phyloP scores from a whole-genome alignment of 2,329 filamentous ascomycete species.

The Fusarium albosuccineum region DNA sequence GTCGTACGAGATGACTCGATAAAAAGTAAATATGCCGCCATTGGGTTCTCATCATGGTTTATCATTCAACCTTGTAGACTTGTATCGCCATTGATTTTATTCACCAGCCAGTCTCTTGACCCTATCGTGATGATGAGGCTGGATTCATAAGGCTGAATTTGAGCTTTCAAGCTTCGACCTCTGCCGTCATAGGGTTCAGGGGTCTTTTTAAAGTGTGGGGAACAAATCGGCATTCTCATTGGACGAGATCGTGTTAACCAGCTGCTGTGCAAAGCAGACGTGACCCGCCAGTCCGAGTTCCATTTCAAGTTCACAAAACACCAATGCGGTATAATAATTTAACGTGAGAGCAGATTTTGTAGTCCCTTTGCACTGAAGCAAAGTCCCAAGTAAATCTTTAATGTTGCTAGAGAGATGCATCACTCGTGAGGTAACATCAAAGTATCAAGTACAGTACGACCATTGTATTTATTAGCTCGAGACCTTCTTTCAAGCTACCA shows the following conservation, averaged over 20 bases:
- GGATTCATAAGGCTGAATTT: slow-evolving; percentile 30
- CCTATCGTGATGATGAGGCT: not conserved
- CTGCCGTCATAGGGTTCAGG: slow-evolving; percentile 40
- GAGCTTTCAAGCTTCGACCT: slow-evolving; percentile 22
- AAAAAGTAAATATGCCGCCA: not conserved
- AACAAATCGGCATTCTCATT: slow-evolving; percentile 20
- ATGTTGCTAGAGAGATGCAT: too few relatives aligned
- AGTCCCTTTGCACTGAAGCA: too few relatives aligned
- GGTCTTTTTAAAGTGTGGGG: slow-evolving; percentile 39
- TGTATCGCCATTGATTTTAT: not conserved
- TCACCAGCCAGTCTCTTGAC: not conserved
- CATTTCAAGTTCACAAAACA: too few relatives aligned
- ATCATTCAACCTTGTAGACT: not conserved
- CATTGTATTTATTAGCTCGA: too few relatives aligned
- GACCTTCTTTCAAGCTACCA: too few relatives aligned
- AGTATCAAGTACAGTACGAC: too few relatives aligned
- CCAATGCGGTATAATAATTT: too few relatives aligned
- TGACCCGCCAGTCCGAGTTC: too few relatives aligned
- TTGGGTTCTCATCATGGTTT: not conserved
- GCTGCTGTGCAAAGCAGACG: slow-evolving; percentile 1
- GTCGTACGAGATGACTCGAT: not conserved
- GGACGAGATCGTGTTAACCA: not conserved
- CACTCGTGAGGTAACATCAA: too few relatives aligned
- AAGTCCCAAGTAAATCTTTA: too few relatives aligned
- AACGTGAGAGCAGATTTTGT: too few relatives aligned